phyloP scores from a whole-genome alignment of 2,329 filamentous ascomycete genomes.

The Stemphylium beticola region DNA sequence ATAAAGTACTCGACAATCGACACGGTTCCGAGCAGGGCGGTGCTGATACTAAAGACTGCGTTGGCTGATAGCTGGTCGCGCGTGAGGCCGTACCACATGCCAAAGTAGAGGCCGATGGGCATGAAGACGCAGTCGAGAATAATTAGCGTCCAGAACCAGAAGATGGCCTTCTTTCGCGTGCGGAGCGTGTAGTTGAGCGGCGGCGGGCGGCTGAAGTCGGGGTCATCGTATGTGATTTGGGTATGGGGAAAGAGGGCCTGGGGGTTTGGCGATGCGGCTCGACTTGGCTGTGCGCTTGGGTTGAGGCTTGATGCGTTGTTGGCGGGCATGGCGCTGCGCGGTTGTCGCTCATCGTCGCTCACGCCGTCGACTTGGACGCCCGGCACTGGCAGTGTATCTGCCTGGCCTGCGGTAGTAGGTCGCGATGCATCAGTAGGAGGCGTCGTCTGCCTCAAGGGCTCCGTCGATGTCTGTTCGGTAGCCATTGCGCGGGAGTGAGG shows the following conservation, averaged over 20 bases:
- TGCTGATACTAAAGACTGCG: constrained; percentile 62
- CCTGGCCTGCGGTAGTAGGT: constrained; percentile 14
- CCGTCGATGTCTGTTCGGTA: constrained; percentile 36
- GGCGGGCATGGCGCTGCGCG: constrained; percentile 17
- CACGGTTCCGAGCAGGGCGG: constrained; percentile 59
- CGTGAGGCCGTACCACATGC: constrained; percentile 63
- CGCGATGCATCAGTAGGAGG: constrained; percentile 14
- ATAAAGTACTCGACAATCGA: constrained; percentile 62
- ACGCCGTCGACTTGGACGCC: constrained; percentile 26
- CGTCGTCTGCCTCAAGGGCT: constrained; percentile 35
- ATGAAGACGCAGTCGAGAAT: constrained; percentile 64
- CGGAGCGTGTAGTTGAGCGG: constrained; percentile 63
- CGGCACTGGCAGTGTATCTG: constrained; percentile 27
- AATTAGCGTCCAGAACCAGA: constrained; percentile 65
- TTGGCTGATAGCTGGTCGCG: constrained; percentile 55
- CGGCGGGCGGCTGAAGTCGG: constrained; percentile 54
- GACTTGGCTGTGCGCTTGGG: constrained; percentile 29
- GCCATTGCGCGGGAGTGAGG: constrained; percentile 28
- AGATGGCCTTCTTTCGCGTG: constrained; percentile 61
- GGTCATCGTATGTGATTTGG: constrained; percentile 50
- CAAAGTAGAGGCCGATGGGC: constrained; percentile 66
- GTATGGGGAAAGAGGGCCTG: constrained; percentile 49
- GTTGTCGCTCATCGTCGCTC: constrained; percentile 22
- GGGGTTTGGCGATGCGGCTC: constrained; percentile 37
- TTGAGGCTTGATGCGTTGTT: constrained; percentile 16